Conservation (phyloP, 2,329 filamentous ascomycete genomes). For the Lasiodiplodia theobromae region DNA sequence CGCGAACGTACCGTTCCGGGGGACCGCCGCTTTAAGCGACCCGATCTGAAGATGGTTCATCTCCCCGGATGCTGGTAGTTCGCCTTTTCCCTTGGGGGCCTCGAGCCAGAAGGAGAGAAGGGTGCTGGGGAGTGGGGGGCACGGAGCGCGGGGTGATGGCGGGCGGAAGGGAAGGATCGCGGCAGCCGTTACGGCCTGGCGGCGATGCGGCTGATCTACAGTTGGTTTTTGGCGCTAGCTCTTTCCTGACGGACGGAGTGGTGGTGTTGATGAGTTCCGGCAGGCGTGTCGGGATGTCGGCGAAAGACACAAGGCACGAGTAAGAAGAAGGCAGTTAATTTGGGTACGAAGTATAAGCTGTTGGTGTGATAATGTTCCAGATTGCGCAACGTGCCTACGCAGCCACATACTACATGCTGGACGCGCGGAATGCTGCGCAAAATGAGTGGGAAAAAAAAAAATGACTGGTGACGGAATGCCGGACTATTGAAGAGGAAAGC, state of each 20-base stretch:
- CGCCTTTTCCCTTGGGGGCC: background rate
- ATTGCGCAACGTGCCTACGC: conserved; percentile 13
- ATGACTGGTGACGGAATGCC: background rate
- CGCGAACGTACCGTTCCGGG: background rate
- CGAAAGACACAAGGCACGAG: background rate
- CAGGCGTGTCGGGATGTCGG: background rate
- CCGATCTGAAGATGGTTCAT: background rate
- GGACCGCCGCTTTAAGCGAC: background rate
- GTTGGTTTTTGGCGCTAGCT: background rate
- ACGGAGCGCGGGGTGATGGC: conserved; percentile 5
- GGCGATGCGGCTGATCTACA: conserved; percentile 1
- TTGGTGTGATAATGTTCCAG: conserved; percentile 3
- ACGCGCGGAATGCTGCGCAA: background rate
- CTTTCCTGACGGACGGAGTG: background rate
- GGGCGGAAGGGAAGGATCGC: conserved; percentile 13
- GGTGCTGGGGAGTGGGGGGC: background rate
- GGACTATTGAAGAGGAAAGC: background rate
- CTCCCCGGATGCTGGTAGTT: background rate
- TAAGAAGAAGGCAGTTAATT: background rate
- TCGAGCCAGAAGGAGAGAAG: background rate
- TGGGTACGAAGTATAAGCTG: conserved; percentile 5
- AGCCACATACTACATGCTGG: conserved; percentile 1
- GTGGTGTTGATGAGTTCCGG: conserved; percentile 3
- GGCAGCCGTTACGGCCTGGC: background rate
- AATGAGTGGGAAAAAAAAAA: background rate